Evolutionary conservation across 2,329 filamentous ascomycete genomes (phyloP).

Genomic region (Neofusicoccum sp.): DNA sequence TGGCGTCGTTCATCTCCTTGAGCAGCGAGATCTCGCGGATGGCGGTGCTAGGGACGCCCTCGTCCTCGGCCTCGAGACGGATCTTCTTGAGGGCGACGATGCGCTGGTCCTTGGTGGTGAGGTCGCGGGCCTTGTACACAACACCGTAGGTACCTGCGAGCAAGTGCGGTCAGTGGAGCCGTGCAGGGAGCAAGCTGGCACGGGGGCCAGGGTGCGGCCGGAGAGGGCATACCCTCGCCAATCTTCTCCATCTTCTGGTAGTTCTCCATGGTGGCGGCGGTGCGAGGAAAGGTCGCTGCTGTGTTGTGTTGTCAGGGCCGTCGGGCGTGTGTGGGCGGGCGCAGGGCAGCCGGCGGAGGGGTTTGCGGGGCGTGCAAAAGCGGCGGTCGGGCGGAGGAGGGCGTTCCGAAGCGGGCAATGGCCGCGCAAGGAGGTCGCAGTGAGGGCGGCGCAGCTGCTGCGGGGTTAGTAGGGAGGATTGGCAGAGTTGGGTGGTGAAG

Average conservation of each 20-base stretch:
- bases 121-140: constrained; percentile 89
- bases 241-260: constrained; percentile 97
- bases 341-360: background rate
- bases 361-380: constrained; percentile 2
- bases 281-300: constrained; percentile 1
- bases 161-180: constrained; percentile 13
- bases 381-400: background rate
- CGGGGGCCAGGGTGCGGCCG: background rate
- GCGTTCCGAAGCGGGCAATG: background rate
- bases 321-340: background rate
- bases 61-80: constrained; percentile 89
- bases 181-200: background rate
- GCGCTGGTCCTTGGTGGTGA: constrained; percentile 70
- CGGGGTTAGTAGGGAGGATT: constrained; percentile 15
- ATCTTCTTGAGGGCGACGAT: constrained; percentile 96
- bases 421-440: background rate
- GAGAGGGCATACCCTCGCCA: constrained; percentile 68
- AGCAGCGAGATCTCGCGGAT: constrained; percentile 92
- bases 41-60: constrained; percentile 87
- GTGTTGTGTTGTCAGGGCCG: background rate
- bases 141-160: constrained; percentile 83
- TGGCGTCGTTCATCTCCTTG: constrained; percentile 91
- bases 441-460: background rate
- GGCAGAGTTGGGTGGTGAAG: background rate
- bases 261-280: constrained; percentile 71